Conservation (phyloP, 306 rosid genomes). For the Cucumis hystrix region DNA sequence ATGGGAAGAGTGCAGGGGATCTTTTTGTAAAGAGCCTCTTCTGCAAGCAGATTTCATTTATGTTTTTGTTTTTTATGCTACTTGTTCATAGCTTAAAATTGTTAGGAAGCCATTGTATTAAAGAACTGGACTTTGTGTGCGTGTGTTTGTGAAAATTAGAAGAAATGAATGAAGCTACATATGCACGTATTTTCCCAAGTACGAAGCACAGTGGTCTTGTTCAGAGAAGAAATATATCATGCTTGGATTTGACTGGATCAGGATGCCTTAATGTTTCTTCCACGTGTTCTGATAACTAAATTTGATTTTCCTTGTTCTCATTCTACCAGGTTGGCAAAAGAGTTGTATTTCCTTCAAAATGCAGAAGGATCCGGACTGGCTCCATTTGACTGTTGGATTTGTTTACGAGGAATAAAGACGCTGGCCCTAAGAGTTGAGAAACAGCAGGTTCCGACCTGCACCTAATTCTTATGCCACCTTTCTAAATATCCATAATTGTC, state of each 20-base stretch:
- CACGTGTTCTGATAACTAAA: not conserved
- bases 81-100: not conserved
- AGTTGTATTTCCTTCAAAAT: constrained; percentile 73
- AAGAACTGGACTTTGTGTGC: not conserved
- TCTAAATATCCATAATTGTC: not conserved
- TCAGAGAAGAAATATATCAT: not conserved
- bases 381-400: constrained; percentile 85
- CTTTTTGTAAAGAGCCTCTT: not conserved
- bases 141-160: not conserved
- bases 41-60: not conserved
- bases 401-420: constrained; percentile 82
- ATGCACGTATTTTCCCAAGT: not conserved
- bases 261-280: not conserved
- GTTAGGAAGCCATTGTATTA: not conserved
- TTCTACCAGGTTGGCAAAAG: constrained; percentile 59
- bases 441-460: constrained; percentile 58
- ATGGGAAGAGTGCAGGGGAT: not conserved
- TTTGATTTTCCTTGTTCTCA: not conserved
- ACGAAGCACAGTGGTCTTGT: not conserved
- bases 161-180: not conserved
- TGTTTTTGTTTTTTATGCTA: not conserved
- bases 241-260: not conserved
- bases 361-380: constrained; percentile 92
- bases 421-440: constrained; percentile 82
- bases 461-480: not conserved